A percentile compares a stretch with the other conserved stretches of the same genome.
These are phyloP conservation scores for Sisymbrium altissimum DNA, from an alignment of 345 rosid genomes.

Conservation along the genomic window DNA sequence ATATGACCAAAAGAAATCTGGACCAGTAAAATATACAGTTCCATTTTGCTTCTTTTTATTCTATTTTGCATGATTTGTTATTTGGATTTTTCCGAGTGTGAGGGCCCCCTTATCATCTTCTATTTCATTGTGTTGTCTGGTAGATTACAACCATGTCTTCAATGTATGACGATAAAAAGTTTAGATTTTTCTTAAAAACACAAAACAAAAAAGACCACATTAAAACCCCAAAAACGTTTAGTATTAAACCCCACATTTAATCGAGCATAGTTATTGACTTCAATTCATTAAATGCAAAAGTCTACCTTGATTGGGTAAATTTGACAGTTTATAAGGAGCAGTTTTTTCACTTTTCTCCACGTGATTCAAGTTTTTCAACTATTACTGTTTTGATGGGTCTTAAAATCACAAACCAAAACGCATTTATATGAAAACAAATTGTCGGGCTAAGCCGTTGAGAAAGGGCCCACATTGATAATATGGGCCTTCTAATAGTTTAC, in stretches of 20 bases:
- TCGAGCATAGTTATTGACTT: neutral
- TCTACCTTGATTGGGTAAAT: neutral
- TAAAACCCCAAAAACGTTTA: no score
- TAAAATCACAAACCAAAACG: no score
- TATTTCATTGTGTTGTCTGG: neutral
- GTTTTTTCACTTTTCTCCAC: neutral
- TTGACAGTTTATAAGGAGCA: neutral
- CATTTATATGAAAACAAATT: neutral
- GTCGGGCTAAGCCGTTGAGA: neutral
- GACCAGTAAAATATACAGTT: neutral
- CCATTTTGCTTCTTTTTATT: neutral
- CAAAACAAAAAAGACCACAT: no score
- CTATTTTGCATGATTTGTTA: neutral
- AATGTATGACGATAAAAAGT: no score
- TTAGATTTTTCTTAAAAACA: no score
- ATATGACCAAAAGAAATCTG: neutral
- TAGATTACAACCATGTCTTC: neutral
- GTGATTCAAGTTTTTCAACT: neutral
- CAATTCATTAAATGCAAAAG: neutral
- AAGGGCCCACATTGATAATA: neutral
- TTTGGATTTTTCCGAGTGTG: neutral
- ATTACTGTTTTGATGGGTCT: neutral
- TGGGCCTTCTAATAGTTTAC: neutral
- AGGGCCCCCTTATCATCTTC: neutral
- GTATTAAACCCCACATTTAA: no score